phyloP scores from a whole-genome alignment of 148 eudicot genomes.

The Rhododendron ovatum region DNA sequence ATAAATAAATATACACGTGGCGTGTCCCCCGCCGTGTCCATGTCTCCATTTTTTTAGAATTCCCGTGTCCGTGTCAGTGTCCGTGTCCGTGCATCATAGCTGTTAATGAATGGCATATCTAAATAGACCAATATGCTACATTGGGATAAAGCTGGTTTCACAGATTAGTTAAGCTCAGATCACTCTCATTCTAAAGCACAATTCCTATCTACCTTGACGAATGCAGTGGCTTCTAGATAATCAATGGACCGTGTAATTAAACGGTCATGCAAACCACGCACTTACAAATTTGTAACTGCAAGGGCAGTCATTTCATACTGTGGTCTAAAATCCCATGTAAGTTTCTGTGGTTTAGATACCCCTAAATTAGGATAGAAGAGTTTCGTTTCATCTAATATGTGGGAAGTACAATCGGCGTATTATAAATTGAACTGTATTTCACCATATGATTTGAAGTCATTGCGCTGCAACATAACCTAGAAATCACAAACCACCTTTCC shows the following conservation, averaged over 20 bases:
- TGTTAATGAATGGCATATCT: not conserved
- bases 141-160: not conserved
- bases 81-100: too few relatives aligned
- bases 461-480: not conserved
- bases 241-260: not conserved
- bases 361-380: not conserved
- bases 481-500: not conserved
- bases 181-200: not conserved
- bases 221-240: not conserved
- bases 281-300: not conserved
- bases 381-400: not conserved
- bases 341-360: not conserved
- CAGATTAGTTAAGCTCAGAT: not conserved
- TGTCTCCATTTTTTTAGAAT: too few relatives aligned
- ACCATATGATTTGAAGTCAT: not conserved
- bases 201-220: not conserved
- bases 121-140: not conserved
- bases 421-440: not conserved
- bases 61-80: too few relatives aligned
- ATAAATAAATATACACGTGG: too few relatives aligned
- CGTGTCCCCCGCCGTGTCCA: too few relatives aligned
- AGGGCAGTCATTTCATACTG: not conserved
- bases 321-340: not conserved
- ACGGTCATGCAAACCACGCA: not conserved
- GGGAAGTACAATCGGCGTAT: not conserved